Base-by-base conservation (phyloP, 345 rosid genomes). In the Eucalyptus curtisii region DNA sequence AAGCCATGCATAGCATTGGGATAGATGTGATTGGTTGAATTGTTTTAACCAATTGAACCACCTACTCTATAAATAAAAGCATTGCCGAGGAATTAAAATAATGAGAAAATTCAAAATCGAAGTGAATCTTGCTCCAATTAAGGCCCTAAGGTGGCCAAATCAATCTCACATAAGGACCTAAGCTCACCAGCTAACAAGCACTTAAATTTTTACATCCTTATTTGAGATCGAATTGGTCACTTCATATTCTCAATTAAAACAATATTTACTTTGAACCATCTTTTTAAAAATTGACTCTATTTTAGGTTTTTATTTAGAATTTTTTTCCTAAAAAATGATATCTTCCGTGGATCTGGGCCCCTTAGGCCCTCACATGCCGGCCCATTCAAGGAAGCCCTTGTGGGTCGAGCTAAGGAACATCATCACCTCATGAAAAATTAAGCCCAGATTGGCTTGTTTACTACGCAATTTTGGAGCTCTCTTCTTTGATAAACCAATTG, bases 41-140 rank as follows among this genome's bases (percentile, higher is more conserved):
- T 0, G 6, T 55, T 55, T 55, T 22, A 22, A 55, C 61, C 5
- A 55, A 22, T 10, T 55, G 3, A 24, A 24, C 1, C 2, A 0
- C 3, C 6, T 55, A 22, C 61, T 22, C 4, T 24, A 55, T 9
- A 55, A 4, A 55, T 22, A 55, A 55, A 55, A 55, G 13, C 30
- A 55, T 10, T 24, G 12, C 1, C 3, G 11, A 24, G 1, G 6
- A 55, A 55, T 9, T 24, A 55, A 55, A 55, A 55, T 52, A 55
- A 55, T 55, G 30, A 0, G 11, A 55, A 55, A 55, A 24, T 4
- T 55, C 3, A 55, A 55, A 55, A 10, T 24, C 1, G 13, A 1
- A 55, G 5, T 55, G 3, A 4, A 55, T 24, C 3, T 22, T 22
- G 2, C 25, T 10, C 3, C 1, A 1, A 55, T 55, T 55, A 55